Evolutionary conservation across 1,284 basidiomycete species (phyloP).

Genomic region (Exobasidium cylindrosporum): DNA sequence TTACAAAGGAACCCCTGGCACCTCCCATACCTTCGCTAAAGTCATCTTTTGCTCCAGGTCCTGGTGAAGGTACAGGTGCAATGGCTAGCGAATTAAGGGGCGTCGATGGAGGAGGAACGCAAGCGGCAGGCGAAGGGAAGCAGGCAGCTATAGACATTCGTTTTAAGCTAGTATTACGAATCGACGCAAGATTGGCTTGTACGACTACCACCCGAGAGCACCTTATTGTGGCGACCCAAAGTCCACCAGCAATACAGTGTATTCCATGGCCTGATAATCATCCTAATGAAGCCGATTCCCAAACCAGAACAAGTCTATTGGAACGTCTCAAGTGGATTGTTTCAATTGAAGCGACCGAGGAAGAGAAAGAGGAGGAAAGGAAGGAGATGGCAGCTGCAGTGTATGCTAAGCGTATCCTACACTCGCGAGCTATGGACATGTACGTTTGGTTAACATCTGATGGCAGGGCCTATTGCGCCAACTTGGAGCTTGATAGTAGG

Average conservation of each 20-base stretch:
- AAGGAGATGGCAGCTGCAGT: neutral
- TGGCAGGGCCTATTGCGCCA: conserved; percentile 36
- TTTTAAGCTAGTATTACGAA: conserved; percentile 42
- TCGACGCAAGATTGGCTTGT: conserved; percentile 44
- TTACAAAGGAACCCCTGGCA: conserved; percentile 26
- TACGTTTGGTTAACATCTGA: conserved; percentile 47
- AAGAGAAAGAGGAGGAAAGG: neutral
- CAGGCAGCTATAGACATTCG: conserved; percentile 23
- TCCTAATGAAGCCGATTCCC: conserved; percentile 22
- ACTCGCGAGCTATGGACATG: conserved; percentile 46
- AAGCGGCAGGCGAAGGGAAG: conserved; percentile 5
- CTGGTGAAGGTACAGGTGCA: conserved; percentile 40
- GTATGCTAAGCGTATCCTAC: conserved; percentile 18
- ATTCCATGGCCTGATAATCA: conserved; percentile 46
- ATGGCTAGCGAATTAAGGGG: conserved; percentile 28
- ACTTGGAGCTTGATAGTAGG: conserved; percentile 27
- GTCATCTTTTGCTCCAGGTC: conserved; percentile 34
- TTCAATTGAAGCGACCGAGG: neutral
- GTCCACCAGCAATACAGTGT: conserved; percentile 46
- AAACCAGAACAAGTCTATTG: conserved; percentile 34
- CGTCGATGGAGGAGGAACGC: conserved; percentile 25
- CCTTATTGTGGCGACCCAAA: conserved; percentile 42
- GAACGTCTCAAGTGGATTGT: conserved; percentile 28
- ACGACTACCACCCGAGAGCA: conserved; percentile 32
- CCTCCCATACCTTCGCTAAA: conserved; percentile 29